These are phyloP conservation scores for Phylloporus scabripes DNA, from an alignment of 768 basidiomycete species.

Conservation along the genomic window DNA sequence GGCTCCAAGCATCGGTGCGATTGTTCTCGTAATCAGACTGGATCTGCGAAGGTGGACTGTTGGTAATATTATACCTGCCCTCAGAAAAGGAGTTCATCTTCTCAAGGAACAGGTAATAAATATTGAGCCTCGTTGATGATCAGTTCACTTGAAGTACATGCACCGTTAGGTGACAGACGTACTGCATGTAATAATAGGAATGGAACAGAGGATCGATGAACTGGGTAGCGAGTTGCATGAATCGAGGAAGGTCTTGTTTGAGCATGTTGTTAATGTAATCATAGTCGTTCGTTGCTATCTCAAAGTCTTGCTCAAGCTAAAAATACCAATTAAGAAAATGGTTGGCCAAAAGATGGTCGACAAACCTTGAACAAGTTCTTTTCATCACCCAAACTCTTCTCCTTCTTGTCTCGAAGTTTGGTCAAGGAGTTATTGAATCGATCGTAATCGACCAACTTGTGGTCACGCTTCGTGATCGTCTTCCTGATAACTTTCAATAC, in stretches of 20 bases:
- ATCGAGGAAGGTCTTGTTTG: slow-evolving; percentile 91
- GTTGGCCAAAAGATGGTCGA: not conserved
- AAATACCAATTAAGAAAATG: not conserved
- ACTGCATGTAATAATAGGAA: slow-evolving; percentile 99
- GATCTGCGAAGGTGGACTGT: slow-evolving; percentile 63
- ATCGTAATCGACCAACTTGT: slow-evolving; percentile 96
- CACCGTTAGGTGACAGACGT: slow-evolving; percentile 32
- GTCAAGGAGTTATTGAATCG: slow-evolving; percentile 93
- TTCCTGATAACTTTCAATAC: slow-evolving; percentile 89
- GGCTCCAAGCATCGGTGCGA: slow-evolving; percentile 76
- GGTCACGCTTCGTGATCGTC: slow-evolving; percentile 92
- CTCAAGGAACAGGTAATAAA: slow-evolving; percentile 91
- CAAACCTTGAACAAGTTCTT: slow-evolving; percentile 93
- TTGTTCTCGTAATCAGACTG: slow-evolving; percentile 70
- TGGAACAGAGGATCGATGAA: slow-evolving; percentile 98
- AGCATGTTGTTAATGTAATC: slow-evolving; percentile 87
- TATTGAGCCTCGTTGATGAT: slow-evolving; percentile 60
- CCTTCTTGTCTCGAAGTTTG: slow-evolving; percentile 97
- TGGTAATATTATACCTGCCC: slow-evolving; percentile 68
- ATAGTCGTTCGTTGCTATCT: slow-evolving; percentile 86
- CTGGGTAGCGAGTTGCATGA: slow-evolving; percentile 78
- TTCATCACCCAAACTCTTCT: slow-evolving; percentile 92
- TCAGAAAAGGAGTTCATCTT: slow-evolving; percentile 86
- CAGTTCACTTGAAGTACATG: not conserved
- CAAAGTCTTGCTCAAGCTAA: slow-evolving; percentile 94